Evolutionary conservation across 208 protist genomes (phyloP), one percentile per base, ranked within the genome.

Genomic region (Trypanosoma melophagium): DNA sequence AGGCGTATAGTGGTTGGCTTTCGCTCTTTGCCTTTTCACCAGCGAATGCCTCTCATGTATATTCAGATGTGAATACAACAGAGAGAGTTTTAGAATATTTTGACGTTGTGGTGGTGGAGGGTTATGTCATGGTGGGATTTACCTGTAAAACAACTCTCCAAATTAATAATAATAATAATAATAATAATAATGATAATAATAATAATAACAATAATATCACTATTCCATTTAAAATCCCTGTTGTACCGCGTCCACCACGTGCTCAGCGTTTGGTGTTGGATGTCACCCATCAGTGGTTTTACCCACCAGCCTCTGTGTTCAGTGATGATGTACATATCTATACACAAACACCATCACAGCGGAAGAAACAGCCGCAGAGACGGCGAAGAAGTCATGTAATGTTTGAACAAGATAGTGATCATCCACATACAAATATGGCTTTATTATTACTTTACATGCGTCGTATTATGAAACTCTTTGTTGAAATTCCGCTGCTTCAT

Each of bases 381-480:
- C 8, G 13, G 35, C 53, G 4, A 22, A 17, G 24, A 54, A 52
- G 60, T 35, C 40, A 59, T 51, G 52, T 41, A 22, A 21, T 97
- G 40, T 81, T 98, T 21, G 98, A 99, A 68, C 92, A 85, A 77
- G 87, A 92, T 38, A 97, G 97, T 59, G 98, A 99, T 74, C 97
- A 99, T 75, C 73, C 88, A 0, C 87, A 98, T 84, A 99, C 97
- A 25, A 99, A 99, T 69, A 95, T 97, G 60, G 77, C 78, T 8
- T 74, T 87, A 5, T 55, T 98, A 3, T 97, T 86, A 60, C 66
- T 86, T 1, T 75, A 79, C 71, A 62, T 96, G 28, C 69, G 66
- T 19, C 67, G 63, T 35, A 66, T 68, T 16, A 80, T 90, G 19
- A 59, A 61, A 2, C 47, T 90, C 17, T 77, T 73, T 44, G 84